These are phyloP conservation scores for Brassica cretica DNA, from an alignment of 345 rosid genomes.

Conservation along the genomic window DNA sequence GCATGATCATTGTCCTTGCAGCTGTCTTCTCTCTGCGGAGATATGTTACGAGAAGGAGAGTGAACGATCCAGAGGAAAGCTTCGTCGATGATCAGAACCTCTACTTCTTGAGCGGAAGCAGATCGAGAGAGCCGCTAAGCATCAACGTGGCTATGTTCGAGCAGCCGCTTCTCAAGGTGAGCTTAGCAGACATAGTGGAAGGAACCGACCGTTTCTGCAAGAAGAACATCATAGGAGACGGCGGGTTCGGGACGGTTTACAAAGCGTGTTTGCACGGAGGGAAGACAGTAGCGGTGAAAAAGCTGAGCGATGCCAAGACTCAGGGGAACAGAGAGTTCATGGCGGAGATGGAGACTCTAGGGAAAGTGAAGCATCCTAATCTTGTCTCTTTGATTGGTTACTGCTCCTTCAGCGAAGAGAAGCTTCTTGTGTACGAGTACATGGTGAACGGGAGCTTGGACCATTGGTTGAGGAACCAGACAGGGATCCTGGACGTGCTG, in stretches of 20 bases:
- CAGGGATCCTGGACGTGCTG: conserved; percentile 61
- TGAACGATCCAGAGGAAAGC: conserved; percentile 50
- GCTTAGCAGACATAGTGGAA: conserved; percentile 70
- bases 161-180: conserved; percentile 77
- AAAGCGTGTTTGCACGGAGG: conserved; percentile 62
- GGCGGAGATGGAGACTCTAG: conserved; percentile 95
- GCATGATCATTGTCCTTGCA: conserved; percentile 40
- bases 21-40: conserved; percentile 45
- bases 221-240: conserved; percentile 87
- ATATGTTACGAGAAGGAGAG: conserved; percentile 44
- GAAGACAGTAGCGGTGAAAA: conserved; percentile 84
- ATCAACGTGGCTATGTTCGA: conserved; percentile 83
- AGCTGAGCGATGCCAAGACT: conserved; percentile 76
- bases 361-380: conserved; percentile 90
- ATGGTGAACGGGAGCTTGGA: conserved; percentile 92
- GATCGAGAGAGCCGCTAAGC: conserved; percentile 81
- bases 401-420: conserved; percentile 79
- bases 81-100: conserved; percentile 52
- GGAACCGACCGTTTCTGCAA: conserved; percentile 79
- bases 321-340: conserved; percentile 88
- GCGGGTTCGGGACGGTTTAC: conserved; percentile 93
- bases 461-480: conserved; percentile 72
- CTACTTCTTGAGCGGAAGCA: conserved; percentile 66
- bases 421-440: conserved; percentile 86
- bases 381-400: conserved; percentile 85